Evolutionary conservation across 2,329 filamentous ascomycete species (phyloP).

Genomic region (Aspergillus proliferans): DNA sequence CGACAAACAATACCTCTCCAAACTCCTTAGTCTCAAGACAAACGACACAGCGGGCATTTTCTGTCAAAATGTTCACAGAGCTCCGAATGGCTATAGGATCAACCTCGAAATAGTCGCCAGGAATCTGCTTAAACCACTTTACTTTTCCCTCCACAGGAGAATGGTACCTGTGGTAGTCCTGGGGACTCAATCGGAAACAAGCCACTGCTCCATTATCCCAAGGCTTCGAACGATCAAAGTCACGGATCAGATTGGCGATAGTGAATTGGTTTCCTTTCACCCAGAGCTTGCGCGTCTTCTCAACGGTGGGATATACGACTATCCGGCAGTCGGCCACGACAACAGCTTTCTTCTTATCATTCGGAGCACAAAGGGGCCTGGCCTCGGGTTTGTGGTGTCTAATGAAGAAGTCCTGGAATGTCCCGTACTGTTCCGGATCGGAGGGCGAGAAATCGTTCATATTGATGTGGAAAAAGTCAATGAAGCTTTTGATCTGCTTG

Average conservation of each 20-base stretch:
- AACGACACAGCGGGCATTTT: slow-evolving; percentile 34
- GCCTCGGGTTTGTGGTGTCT: slow-evolving; percentile 25
- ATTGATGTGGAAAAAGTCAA: slow-evolving; percentile 8
- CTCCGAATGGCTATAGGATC: slow-evolving; percentile 31
- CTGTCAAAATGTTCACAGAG: slow-evolving; percentile 33
- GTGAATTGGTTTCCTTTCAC: slow-evolving; percentile 42
- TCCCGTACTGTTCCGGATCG: slow-evolving; percentile 29
- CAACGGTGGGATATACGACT: slow-evolving; percentile 31
- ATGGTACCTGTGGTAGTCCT: slow-evolving; percentile 45
- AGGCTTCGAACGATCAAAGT: slow-evolving; percentile 23
- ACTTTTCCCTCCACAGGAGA: slow-evolving; percentile 37
- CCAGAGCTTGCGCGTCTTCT: slow-evolving; percentile 31
- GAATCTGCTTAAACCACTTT: slow-evolving; percentile 32
- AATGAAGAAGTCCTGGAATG: slow-evolving; percentile 38
- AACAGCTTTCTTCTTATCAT: slow-evolving; percentile 23
- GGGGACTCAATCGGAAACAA: slow-evolving; percentile 38
- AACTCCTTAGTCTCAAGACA: slow-evolving; percentile 35
- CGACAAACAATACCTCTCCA: slow-evolving; percentile 39
- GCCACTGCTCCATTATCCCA: slow-evolving; percentile 35
- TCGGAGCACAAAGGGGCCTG: slow-evolving; percentile 28
- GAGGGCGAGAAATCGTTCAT: slow-evolving; percentile 27
- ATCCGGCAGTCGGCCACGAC: slow-evolving; percentile 34
- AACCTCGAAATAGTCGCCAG: slow-evolving; percentile 41
- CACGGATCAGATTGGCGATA: slow-evolving; percentile 35
- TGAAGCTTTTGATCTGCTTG: slow-evolving; percentile 29